These are phyloP conservation scores for Posidonia oceanica DNA, from an alignment of 116 monocot genomes.

Conservation along the genomic window DNA sequence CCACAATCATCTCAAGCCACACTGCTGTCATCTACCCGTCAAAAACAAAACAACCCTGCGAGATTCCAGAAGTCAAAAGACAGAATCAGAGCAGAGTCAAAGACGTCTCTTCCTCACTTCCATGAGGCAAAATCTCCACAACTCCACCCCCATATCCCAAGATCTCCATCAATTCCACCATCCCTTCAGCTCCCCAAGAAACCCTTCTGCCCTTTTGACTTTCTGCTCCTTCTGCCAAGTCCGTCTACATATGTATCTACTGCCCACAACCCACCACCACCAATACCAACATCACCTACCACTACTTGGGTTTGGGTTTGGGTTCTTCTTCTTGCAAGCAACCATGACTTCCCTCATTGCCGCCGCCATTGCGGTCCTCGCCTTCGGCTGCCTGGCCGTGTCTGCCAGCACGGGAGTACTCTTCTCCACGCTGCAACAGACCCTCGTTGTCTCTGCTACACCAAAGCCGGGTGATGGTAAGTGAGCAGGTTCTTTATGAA, in stretches of 20 bases:
- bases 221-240: neutral
- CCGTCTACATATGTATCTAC: neutral
- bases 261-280: neutral
- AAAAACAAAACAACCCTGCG: too few relatives aligned
- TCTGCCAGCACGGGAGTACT: constrained; percentile 13
- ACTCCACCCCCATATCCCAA: too few relatives aligned
- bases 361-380: neutral
- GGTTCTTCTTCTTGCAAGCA: neutral
- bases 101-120: too few relatives aligned
- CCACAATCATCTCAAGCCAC: too few relatives aligned
- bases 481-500: neutral
- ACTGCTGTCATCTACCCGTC: too few relatives aligned
- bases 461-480: constrained; percentile 32
- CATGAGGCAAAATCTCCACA: too few relatives aligned
- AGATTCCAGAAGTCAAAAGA: too few relatives aligned
- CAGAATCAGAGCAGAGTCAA: too few relatives aligned
- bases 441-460: constrained; percentile 36
- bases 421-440: constrained; percentile 29
- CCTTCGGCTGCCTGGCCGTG: neutral
- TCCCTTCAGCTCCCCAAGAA: neutral
- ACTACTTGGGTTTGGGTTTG: neutral
- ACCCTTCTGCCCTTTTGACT: neutral
- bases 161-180: neutral
- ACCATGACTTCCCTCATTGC: neutral
- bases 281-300: neutral